A percentile compares a stretch with the other conserved stretches of the same genome.
Evolutionary conservation across 2,329 filamentous ascomycete species (phyloP).

Genomic region (Paecilomyces formosus): DNA sequence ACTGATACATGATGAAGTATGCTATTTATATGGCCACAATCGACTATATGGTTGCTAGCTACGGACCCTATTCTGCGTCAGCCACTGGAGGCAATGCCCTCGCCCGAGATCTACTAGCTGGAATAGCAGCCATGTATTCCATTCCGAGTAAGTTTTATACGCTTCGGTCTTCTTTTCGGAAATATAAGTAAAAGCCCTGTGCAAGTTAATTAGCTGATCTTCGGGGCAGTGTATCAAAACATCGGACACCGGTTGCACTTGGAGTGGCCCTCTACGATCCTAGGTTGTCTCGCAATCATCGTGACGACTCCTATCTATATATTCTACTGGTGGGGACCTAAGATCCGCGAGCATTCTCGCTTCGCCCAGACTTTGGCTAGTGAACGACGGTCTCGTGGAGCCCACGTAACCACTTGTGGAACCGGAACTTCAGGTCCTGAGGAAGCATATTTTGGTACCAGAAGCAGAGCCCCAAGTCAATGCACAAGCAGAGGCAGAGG

Average conservation of each 20-base stretch:
- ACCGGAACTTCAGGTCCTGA: conserved; percentile 7
- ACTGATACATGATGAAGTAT: conserved; percentile 15
- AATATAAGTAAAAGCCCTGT: neutral
- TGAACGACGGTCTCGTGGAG: conserved; percentile 22
- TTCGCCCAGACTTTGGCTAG: conserved; percentile 56
- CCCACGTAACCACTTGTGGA: conserved; percentile 5
- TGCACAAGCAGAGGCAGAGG: neutral
- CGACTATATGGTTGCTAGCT: conserved; percentile 61
- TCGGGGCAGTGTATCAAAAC: conserved; percentile 33
- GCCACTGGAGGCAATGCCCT: conserved; percentile 61
- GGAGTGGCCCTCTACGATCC: conserved; percentile 53
- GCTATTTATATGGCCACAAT: conserved; percentile 57
- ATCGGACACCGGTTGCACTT: conserved; percentile 46
- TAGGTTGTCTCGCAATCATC: conserved; percentile 53
- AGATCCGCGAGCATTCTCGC: conserved; percentile 50
- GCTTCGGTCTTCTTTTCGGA: neutral
- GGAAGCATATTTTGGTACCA: conserved; percentile 1
- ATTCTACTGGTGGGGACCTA: conserved; percentile 57
- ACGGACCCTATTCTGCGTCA: conserved; percentile 56
- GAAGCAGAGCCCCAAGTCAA: neutral
- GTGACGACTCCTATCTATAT: conserved; percentile 58
- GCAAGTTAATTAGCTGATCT: neutral
- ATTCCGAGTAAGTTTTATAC: conserved; percentile 37
- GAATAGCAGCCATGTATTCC: conserved; percentile 53
- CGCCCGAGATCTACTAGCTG: conserved; percentile 56